Evolutionary conservation across 1,284 basidiomycete genomes (phyloP).

Genomic region (Golubevia pallescens): DNA sequence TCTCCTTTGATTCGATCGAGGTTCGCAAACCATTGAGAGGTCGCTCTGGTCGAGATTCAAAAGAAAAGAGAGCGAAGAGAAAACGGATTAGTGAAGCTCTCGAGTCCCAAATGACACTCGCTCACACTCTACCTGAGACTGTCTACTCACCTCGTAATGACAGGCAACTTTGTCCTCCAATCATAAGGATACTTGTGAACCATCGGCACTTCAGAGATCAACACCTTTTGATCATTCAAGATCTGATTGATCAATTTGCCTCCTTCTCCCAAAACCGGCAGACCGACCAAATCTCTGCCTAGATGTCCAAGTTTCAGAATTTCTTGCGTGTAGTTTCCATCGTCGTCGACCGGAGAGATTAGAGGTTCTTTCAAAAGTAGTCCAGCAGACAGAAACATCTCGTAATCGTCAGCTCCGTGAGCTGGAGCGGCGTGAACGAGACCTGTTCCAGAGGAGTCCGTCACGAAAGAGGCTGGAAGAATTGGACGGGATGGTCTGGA

Average conservation of each 20-base stretch:
- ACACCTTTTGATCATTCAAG: conserved; percentile 71
- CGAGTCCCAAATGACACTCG: no score
- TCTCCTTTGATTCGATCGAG: conserved; percentile 80
- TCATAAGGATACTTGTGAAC: conserved; percentile 94
- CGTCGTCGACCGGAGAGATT: conserved; percentile 72
- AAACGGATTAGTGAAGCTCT: no score
- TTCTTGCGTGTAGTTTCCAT: conserved; percentile 74
- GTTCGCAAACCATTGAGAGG: conserved; percentile 97
- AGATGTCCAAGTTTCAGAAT: conserved; percentile 14
- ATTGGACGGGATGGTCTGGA: conserved; percentile 66
- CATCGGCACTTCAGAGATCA: conserved; percentile 74
- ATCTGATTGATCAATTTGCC: conserved; percentile 73
- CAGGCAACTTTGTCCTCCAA: conserved; percentile 92
- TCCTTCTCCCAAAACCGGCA: conserved; percentile 77
- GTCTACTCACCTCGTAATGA: conserved; percentile 87
- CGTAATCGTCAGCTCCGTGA: conserved; percentile 91
- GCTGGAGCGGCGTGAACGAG: conserved; percentile 95
- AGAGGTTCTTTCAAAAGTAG: conserved; percentile 24
- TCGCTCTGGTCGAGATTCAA: no score
- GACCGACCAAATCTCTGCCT: conserved; percentile 67
- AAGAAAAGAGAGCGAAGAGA: no score
- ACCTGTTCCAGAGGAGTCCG: conserved; percentile 87
- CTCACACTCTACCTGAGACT: no score
- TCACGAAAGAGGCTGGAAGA: conserved; percentile 74
- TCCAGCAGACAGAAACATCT: conserved; percentile 39